phyloP scores from a whole-genome alignment of 202 grass and related monocot species.

The Bolboschoenoplectus hybrid region DNA sequence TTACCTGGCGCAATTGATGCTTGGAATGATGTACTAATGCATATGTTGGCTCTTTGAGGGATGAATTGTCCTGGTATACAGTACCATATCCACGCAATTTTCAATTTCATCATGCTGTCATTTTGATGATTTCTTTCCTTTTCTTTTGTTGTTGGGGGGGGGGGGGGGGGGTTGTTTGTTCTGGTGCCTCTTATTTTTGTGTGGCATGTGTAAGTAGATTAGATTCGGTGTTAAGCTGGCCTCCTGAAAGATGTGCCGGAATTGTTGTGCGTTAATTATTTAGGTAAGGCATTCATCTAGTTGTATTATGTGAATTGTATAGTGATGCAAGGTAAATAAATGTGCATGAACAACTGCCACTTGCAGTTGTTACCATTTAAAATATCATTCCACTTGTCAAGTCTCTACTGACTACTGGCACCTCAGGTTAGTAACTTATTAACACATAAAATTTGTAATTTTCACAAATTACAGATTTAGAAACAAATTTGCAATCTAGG shows the following conservation, averaged over 20 bases:
- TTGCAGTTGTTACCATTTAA: neutral
- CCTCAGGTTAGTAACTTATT: neutral
- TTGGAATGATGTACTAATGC: conserved; percentile 82
- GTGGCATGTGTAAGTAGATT: conserved; percentile 32
- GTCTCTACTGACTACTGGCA: neutral
- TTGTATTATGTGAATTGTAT: neutral
- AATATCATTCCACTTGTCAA: neutral
- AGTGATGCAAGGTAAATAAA: conserved; percentile 25
- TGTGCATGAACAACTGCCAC: neutral
- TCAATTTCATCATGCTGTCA: conserved; percentile 12
- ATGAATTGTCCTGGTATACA: conserved; percentile 6
- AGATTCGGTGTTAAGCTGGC: conserved; percentile 19
- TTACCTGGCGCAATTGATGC: conserved; percentile 72
- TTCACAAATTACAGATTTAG: neutral
- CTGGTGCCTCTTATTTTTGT: conserved; percentile 5
- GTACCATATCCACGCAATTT: conserved; percentile 4
- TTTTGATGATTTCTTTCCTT: neutral
- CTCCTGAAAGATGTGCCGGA: conserved; percentile 22
- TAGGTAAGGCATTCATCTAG: neutral
- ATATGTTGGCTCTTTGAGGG: conserved; percentile 44
- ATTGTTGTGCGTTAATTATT: conserved; percentile 19
- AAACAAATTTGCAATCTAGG: neutral
- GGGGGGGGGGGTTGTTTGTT: neutral
- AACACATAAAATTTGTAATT: neutral
- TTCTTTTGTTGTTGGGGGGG: neutral